These are phyloP conservation scores for Penicillium sclerotiorum DNA, from an alignment of 2,329 filamentous ascomycete species.

Conservation along the genomic window DNA sequence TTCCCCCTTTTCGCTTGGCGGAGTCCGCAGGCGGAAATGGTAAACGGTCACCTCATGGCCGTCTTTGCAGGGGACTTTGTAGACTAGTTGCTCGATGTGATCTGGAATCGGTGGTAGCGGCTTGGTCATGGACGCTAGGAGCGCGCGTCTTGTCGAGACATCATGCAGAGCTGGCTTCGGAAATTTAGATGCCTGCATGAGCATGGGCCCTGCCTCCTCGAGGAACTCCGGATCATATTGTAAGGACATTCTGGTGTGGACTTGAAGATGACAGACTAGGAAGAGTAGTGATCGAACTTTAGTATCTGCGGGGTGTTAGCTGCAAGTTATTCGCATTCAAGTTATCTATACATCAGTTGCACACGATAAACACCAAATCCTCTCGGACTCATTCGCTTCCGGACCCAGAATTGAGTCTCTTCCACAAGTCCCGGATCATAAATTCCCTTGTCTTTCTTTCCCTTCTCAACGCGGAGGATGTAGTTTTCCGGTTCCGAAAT, in stretches of 20 bases:
- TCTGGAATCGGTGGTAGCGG: conserved; percentile 7
- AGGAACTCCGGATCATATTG: conserved; percentile 19
- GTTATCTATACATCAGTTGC: no score
- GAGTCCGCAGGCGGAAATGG: conserved; percentile 13
- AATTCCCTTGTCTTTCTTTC: no score
- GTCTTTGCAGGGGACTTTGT: conserved; percentile 6
- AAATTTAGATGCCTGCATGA: conserved; percentile 2
- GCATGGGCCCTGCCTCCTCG: conserved; percentile 10
- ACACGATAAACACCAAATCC: no score
- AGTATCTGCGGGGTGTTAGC: no score
- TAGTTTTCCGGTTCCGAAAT: conserved; percentile 7
- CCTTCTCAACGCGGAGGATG: no score
- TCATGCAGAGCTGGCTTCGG: conserved; percentile 9
- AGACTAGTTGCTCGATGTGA: conserved; percentile 11
- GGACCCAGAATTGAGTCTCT: no score
- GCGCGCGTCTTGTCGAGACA: conserved; percentile 3
- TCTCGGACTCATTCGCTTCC: no score
- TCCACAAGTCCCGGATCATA: no score
- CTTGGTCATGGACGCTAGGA: conserved; percentile 1
- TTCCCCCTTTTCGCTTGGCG: neutral
- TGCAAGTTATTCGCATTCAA: no score
- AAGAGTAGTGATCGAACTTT: no score
- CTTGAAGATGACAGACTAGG: neutral
- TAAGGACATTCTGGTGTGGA: conserved; percentile 11
- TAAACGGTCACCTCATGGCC: conserved; percentile 12